Evolutionary conservation across 1,284 basidiomycete genomes (phyloP).

Genomic region (Paramarasmius palmivorus): DNA sequence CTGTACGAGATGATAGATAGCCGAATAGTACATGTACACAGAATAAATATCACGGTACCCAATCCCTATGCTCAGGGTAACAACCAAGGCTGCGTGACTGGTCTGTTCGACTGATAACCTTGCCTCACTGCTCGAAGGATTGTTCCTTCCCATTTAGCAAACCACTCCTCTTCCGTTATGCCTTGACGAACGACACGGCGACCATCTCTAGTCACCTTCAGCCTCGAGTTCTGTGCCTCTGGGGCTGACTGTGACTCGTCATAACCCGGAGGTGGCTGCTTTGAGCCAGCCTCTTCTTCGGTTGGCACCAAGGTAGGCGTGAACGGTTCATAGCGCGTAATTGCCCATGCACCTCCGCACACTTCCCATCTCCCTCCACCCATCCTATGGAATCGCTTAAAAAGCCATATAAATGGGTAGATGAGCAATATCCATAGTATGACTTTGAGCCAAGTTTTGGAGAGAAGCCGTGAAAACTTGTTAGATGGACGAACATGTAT

Average conservation of each 20-base stretch:
- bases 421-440: conserved; percentile 56
- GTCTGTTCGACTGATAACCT: conserved; percentile 2
- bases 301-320: no score
- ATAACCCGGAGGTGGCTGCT: neutral
- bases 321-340: conserved; percentile 20
- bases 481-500: conserved; percentile 55
- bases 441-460: conserved; percentile 52
- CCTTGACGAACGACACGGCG: neutral
- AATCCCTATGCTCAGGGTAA: no score
- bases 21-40: no score
- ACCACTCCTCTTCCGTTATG: neutral
- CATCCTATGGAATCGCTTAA: conserved; percentile 42
- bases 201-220: neutral
- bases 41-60: no score
- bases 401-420: conserved; percentile 68
- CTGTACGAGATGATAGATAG: no score
- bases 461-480: conserved; percentile 47
- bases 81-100: no score
- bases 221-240: neutral
- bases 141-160: neutral
- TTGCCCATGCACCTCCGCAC: conserved; percentile 56
- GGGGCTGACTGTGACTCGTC: neutral
- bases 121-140: neutral
- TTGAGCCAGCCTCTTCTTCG: neutral
- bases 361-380: conserved; percentile 60